Base-by-base conservation (phyloP, 129 eudicot genomes). In the Calendula officinalis region DNA sequence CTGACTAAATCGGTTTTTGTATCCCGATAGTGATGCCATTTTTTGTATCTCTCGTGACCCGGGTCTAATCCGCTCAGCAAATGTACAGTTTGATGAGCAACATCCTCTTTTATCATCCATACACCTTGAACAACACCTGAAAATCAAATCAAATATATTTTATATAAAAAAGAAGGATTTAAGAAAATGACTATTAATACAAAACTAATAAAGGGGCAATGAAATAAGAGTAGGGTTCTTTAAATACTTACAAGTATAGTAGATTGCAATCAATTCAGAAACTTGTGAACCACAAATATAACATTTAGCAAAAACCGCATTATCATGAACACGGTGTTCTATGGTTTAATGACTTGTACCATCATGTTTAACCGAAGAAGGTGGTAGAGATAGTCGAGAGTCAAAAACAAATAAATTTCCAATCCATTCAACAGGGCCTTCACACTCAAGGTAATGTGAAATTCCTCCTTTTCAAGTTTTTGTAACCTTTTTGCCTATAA, bases 321-420 rank as follows among this genome's bases (percentile, higher is more conserved):
- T 37, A 48, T 30, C 67, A 40, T 78, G 35, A 64, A 30, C 77
- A 65, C 60, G 56, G 40, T 47, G 82, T 66, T 39, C 49, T 33
- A 47, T 37, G 49, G 45, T 75, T 68, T 80, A 70, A 57, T 75
- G 74, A 7, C 46, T 35, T 43, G 16, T 41, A 51, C 64, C 62
- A 42, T 83, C 78, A 35, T 64, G 79, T 62, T 88, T 84, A 58
- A 80, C 81, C 37, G 74, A 60, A 65, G 95, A 63, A 66, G 96
- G 96, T 69, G 96, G 99, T 45, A 92, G 81, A 56, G 99, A 83
- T 40, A 88, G 95, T 40, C 99, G 96, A 27, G 83, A 67, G 73
- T 92, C 99, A 49, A 88, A 92, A 13, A 92, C 99, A 60, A 88
- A 92, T 4, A 92, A 75, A 77, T 92, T 88, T 15, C 99, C 99